Base-by-base conservation (phyloP, 2,329 filamentous ascomycete species). In the Cladosporium oxysporum region DNA sequence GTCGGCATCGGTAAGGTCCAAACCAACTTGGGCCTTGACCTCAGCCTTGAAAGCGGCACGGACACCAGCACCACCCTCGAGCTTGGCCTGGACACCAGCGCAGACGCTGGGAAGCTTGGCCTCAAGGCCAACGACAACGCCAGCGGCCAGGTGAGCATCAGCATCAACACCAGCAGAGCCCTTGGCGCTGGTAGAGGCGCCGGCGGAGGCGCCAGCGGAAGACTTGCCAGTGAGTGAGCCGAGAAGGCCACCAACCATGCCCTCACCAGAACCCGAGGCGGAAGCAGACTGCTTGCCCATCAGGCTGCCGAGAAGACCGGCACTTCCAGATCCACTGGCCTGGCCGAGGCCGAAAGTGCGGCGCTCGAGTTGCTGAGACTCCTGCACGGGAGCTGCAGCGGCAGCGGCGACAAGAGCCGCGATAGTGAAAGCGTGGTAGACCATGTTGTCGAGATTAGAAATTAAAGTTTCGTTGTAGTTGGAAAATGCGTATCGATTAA, bases 41-140 rank as follows among this genome's bases (percentile, higher is more conserved):
- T 63, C 60, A 55, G 60, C 60, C 60, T 63, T 63, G 60, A 63
- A 41, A 44, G 60, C 35, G 12, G 28, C 50, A 23, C 50, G 50
- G 10, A 63, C 49, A 33, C 50, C 49, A 18, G 60, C 49, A 29
- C 60, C 60, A 21, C 10, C 49, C 50, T 63, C 23, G 35, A 63
- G 60, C n/a, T 50, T 52, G 21, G 49, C 50, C 50, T 63, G 29
- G 12, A 63, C 60, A 23, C 60, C 60, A 41, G 49, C 37, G 49
- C 60, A 63, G 60, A 63, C 55, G 23, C 26, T 7, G 18, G 60
- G 60, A 16, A 63, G 60, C 60, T 55, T 63, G 33, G 49, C 49
- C 60, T 63, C 49, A 16, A 63, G 49, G 23, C 60, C 60, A 57
- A 28, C 60, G 5, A 47, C 21, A 28, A 63, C 50, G 21, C 33